Conservation (phyloP, 225 moss, liverwort and hornwort species). For the Neckera pumila region DNA sequence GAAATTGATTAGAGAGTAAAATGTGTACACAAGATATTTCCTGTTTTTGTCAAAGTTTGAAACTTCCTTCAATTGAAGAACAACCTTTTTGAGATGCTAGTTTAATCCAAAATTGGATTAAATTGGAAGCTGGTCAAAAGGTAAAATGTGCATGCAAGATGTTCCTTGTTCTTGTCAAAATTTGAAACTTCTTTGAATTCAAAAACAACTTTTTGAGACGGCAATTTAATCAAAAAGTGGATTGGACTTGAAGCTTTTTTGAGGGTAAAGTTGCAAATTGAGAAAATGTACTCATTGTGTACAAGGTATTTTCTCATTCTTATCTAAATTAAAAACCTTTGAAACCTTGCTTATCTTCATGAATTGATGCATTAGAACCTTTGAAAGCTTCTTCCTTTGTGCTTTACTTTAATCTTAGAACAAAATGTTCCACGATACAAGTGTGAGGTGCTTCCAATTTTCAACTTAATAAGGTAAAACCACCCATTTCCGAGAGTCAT, state of each 20-base stretch:
- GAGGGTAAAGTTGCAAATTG: neutral
- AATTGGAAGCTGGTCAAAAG: no score
- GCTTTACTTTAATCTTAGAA: neutral
- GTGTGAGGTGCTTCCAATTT: accelerated
- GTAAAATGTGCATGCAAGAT: neutral
- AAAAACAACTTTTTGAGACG: accelerated
- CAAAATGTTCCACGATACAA: accelerated
- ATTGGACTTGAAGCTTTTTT: accelerated
- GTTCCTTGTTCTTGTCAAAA: neutral
- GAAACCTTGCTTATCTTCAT: neutral
- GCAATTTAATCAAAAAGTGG: accelerated
- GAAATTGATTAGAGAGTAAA: accelerated
- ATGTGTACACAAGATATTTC: neutral
- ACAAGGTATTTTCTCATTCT: neutral
- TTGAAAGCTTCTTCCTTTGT: accelerated
- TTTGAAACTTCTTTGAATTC: neutral
- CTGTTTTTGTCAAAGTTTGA: neutral
- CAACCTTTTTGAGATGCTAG: accelerated
- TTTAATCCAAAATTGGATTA: neutral
- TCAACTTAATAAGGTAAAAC: no score
- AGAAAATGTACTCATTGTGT: neutral
- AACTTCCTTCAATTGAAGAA: neutral
- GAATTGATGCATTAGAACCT: neutral
- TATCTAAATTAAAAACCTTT: neutral
- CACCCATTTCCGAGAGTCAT: no score